phyloP scores from a whole-genome alignment of 441 rosid genomes.

The Biscutella laevigata region DNA sequence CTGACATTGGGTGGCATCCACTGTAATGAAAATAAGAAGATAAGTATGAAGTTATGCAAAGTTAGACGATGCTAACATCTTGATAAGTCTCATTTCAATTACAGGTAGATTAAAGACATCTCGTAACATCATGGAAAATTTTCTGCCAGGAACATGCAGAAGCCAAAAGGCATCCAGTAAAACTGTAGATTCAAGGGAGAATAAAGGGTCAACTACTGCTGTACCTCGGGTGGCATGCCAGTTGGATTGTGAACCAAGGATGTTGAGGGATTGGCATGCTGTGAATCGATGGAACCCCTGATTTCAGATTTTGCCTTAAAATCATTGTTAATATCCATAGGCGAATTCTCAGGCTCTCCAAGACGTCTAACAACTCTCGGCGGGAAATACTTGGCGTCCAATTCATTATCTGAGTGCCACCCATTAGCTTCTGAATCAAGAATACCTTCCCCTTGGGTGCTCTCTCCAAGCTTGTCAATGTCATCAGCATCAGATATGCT shows the following conservation, averaged over 20 bases:
- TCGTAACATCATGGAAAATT: neutral
- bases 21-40: conserved; percentile 35
- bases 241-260: conserved; percentile 46
- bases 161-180: conserved; percentile 5
- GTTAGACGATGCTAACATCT: conserved; percentile 7
- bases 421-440: conserved; percentile 39
- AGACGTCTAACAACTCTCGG: conserved; percentile 38
- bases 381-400: conserved; percentile 45
- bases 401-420: conserved; percentile 81
- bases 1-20: conserved; percentile 96
- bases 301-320: conserved; percentile 32
- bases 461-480: conserved; percentile 39
- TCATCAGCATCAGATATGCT: conserved; percentile 68
- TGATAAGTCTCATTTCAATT: neutral
- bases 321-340: conserved; percentile 30
- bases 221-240: conserved; percentile 97
- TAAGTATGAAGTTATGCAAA: conserved; percentile 1
- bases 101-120: neutral
- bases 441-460: conserved; percentile 36
- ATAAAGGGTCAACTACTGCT: conserved; percentile 9
- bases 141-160: neutral
- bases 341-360: conserved; percentile 33
- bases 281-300: conserved; percentile 28
- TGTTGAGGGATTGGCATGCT: conserved; percentile 25
- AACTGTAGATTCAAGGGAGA: conserved; percentile 1